Evolutionary conservation across 2,329 filamentous ascomycete species (phyloP), one percentile per base, ranked within the genome.

Genomic region (Fusarium poae): DNA sequence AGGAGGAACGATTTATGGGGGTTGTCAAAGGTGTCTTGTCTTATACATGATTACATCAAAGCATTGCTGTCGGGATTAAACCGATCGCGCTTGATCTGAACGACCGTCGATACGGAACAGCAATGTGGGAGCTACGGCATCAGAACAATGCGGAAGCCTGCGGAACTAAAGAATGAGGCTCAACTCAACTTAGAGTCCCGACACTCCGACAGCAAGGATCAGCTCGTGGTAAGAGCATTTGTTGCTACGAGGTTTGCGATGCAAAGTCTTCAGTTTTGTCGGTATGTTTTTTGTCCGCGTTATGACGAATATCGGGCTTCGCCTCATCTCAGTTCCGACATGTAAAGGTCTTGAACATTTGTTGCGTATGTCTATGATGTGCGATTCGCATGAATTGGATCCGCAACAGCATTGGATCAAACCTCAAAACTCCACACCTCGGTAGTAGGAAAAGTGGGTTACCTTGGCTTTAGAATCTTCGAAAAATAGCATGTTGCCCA

Each of bases 401-500:
- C 57, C 29, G 58, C 54, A 43, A 3, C 6, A 39, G 34, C 25
- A 43, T 21, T 44, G 30, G 6, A 10, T 18, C 34, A 3, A 42
- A 11, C n/a, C 25, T 59, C 10, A 37, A 13, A 12, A 10, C 9
- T 48, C 59, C 59, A 48, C 57, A 9, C 34, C 48, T 62, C 59
- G 48, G 59, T 32, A 62, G 29, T 20, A 35, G 15, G 23, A 48
- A 42, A 27, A 27, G 30, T 48, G 57, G 58, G 23, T 11, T 27
- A 16, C 18, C 20, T 29, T 46, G 29, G 40, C 34, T 30, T 62
- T 30, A 48, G 34, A 56, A 62, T 62, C 59, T 62, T 62, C 57
- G 48, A 62, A 62, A 35, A 62, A 46, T 4, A 35, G 48, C 57
- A 42, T n/a, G 23, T 46, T 42, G 46, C 59, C 59, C 59, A 48